These are phyloP conservation scores for Botryotinia globosa DNA, from an alignment of 2,329 filamentous ascomycete species.

Conservation along the genomic window DNA sequence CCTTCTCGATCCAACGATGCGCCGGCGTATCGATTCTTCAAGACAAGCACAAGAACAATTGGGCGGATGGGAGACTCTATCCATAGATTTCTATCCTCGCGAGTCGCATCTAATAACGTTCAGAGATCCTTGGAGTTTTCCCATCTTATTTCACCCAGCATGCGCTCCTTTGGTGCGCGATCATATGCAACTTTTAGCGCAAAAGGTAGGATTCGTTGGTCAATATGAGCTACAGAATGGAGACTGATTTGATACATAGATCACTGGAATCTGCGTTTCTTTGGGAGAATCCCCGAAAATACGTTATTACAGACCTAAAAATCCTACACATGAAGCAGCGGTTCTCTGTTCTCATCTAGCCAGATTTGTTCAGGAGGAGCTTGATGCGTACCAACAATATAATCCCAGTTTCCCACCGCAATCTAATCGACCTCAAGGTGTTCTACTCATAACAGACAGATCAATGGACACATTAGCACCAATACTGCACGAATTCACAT, in stretches of 20 bases:
- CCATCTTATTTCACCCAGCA: constrained; percentile 82
- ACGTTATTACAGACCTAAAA: constrained; percentile 78
- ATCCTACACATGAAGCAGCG: constrained; percentile 77
- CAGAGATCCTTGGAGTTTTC: constrained; percentile 93
- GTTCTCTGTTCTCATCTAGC: constrained; percentile 87
- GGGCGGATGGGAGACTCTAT: constrained; percentile 75
- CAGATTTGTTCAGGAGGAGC: constrained; percentile 84
- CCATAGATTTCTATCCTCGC: constrained; percentile 84
- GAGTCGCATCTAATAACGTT: constrained; percentile 92
- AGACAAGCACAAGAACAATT: constrained; percentile 69
- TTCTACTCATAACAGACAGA: constrained; percentile 83
- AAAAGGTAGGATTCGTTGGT: constrained; percentile 63
- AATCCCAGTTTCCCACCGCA: constrained; percentile 81
- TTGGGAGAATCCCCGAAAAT: constrained; percentile 93
- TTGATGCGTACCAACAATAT: constrained; percentile 84
- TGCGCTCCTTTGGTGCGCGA: constrained; percentile 80
- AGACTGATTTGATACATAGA: constrained; percentile 48
- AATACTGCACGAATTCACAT: constrained; percentile 92
- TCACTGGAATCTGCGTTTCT: constrained; percentile 82
- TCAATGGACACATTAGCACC: constrained; percentile 91
- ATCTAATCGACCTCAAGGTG: constrained; percentile 73
- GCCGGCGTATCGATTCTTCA: constrained; percentile 71
- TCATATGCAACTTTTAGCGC: constrained; percentile 81
- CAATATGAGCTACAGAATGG: not conserved
- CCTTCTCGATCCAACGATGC: constrained; percentile 67